Evolutionary conservation across 805 yeast species (phyloP).

Genomic region (Naumovozyma dairenensis): DNA sequence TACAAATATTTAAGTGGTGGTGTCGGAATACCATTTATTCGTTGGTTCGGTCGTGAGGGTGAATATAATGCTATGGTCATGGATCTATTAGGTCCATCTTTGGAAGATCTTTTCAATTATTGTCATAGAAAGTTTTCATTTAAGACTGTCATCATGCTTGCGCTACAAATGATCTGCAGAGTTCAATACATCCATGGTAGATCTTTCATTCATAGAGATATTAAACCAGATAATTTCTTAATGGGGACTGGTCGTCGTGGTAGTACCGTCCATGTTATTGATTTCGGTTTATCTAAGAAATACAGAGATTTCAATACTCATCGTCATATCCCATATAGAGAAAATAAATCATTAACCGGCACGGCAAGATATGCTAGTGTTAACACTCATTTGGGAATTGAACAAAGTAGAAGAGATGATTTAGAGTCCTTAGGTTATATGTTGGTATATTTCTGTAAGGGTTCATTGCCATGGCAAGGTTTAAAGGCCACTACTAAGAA

Average conservation of each 20-base stretch:
- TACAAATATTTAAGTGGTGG: conserved; percentile 94
- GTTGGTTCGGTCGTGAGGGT: conserved; percentile 96
- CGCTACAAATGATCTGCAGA: conserved; percentile 90
- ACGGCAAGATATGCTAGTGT: conserved; percentile 97
- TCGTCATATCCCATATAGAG: conserved; percentile 92
- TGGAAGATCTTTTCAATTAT: conserved; percentile 92
- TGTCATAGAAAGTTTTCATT: conserved; percentile 90
- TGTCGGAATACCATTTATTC: conserved; percentile 92
- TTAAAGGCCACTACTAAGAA: conserved; percentile 96
- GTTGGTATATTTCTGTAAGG: conserved; percentile 86
- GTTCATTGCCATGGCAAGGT: conserved; percentile 98
- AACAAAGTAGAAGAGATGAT: conserved; percentile 94
- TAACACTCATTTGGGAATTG: conserved; percentile 94
- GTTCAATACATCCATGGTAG: conserved; percentile 94
- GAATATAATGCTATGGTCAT: conserved; percentile 97
- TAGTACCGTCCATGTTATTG: conserved; percentile 90
- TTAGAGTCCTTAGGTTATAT: conserved; percentile 93
- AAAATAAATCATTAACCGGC: conserved; percentile 93
- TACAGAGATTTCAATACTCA: conserved; percentile 92
- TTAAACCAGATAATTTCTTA: conserved; percentile 77
- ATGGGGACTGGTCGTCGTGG: conserved; percentile 92
- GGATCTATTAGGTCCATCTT: conserved; percentile 88
- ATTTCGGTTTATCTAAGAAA: conserved; percentile 89
- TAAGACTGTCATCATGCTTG: conserved; percentile 85
- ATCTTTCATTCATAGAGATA: conserved; percentile 80